phyloP scores from a whole-genome alignment of 208 protist genomes.

The Acanthamoeba healyi region DNA sequence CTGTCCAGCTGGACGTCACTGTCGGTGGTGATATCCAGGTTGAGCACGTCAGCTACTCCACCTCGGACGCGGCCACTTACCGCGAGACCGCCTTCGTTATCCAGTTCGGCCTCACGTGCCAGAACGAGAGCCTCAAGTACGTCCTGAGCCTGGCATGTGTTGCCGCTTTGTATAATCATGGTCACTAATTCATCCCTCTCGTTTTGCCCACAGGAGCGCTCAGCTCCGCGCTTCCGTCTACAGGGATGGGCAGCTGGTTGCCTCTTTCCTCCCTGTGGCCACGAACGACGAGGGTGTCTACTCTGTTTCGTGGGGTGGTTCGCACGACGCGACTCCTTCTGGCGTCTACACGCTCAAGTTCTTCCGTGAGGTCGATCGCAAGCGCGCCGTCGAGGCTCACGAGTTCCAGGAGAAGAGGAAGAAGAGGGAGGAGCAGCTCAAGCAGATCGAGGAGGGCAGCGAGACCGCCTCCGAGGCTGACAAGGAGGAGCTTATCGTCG shows the following conservation, averaged over 20 bases:
- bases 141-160: neutral
- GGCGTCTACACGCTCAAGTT: constrained; percentile 73
- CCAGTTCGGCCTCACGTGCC: constrained; percentile 67
- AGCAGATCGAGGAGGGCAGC: constrained; percentile 46
- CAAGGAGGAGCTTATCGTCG: constrained; percentile 45
- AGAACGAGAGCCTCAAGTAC: constrained; percentile 62
- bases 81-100: constrained; percentile 47
- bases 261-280: constrained; percentile 18
- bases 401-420: constrained; percentile 68
- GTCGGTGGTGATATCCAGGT: constrained; percentile 75
- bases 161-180: neutral
- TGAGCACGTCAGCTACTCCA: constrained; percentile 32
- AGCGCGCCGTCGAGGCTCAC: constrained; percentile 45
- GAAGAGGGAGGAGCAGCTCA: constrained; percentile 67
- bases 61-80: neutral
- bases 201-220: constrained; percentile 1
- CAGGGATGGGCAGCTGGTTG: constrained; percentile 10
- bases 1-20: constrained; percentile 2
- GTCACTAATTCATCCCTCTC: neutral
- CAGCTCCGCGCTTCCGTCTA: constrained; percentile 60
- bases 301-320: neutral
- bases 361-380: constrained; percentile 74
- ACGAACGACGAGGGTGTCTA: constrained; percentile 57
- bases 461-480: neutral
- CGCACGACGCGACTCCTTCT: neutral